Base-by-base conservation (phyloP, 768 basidiomycete species). In the Mrakia hoshinonis region DNA sequence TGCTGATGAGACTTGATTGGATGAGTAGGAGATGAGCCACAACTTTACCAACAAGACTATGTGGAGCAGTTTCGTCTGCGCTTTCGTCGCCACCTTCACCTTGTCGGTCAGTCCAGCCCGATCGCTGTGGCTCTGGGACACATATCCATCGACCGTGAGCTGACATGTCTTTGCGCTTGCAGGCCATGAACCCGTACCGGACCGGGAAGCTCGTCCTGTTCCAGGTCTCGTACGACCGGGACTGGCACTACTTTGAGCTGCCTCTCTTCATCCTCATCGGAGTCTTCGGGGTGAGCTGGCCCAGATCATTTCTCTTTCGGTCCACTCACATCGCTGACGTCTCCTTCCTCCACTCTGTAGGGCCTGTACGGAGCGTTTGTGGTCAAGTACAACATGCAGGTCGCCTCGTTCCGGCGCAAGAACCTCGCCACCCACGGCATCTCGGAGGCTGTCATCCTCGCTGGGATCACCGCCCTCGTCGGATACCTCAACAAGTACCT, bases 201-300 rank as follows among this genome's bases (percentile, higher is more conserved):
- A 98, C 96, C 0, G 96, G 95, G 26, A 98, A 98, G 79, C 86
- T 99, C 34, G 96, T 99, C 77, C 81, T 98, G 73, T 99, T 99
- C 82, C 94, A 97, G 78, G 92, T 99, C 76, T 94, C 93, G 2
- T 99, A 98, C 79, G 90, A 90, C 78, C 85, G 95, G 39, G 92
- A 93, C 76, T 99, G 96, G 96, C 96, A 98, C 78, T 97, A 95
- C 81, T 98, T 98, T 77, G 96, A 98, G 77, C 90, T 99, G 64
- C 88, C 96, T 22, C 95, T 95, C 79, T 99, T 94, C 80, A 84
- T 98, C 67, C 85, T 98, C 71, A 85, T 99, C 51, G 96, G 96
- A 12, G 84, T 98, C 73, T 99, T 99, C 79, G 96, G 96, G 61
- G 95, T 95, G 77, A 73, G 86, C 81, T 22, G 0, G 13, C 31